A percentile compares a stretch with the other conserved stretches of the same genome.
Conservation (phyloP, 2,329 filamentous ascomycete genomes). For the Trichoderma aggressivum region DNA sequence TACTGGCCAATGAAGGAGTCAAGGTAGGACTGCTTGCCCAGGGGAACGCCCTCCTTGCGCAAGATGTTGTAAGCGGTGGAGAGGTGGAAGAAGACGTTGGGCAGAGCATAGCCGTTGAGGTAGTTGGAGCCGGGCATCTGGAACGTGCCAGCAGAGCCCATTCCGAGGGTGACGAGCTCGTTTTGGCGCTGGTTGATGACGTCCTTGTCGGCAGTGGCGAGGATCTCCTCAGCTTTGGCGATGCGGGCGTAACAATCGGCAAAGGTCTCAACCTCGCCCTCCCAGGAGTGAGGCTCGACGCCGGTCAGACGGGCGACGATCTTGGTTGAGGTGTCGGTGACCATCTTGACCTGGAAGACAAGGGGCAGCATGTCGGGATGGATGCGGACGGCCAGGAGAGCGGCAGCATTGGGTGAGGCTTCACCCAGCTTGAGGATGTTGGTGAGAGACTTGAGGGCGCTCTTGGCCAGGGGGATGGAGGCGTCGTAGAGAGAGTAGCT, state of each 20-base stretch:
- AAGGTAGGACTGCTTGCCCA: constrained; percentile 60
- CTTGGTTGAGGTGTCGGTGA: constrained; percentile 31
- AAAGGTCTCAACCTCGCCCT: constrained; percentile 33
- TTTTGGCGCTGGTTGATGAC: constrained; percentile 32
- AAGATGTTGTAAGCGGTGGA: constrained; percentile 58
- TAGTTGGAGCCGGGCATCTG: constrained; percentile 38
- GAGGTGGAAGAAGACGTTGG: constrained; percentile 64
- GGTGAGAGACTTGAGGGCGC: constrained; percentile 32
- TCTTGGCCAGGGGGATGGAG: constrained; percentile 32
- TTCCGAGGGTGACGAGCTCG: constrained; percentile 29
- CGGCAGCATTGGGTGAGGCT: constrained; percentile 30
- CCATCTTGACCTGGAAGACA: constrained; percentile 38
- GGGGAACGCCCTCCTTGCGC: constrained; percentile 56
- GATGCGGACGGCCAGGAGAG: constrained; percentile 34
- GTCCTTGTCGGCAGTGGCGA: constrained; percentile 34
- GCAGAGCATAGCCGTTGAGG: constrained; percentile 46
- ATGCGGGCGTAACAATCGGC: constrained; percentile 37
- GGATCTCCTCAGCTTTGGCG: constrained; percentile 27
- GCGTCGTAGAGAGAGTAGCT: constrained; percentile 42
- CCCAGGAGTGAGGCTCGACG: constrained; percentile 26
- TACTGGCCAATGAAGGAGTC: constrained; percentile 28
- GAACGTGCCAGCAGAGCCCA: constrained; percentile 30
- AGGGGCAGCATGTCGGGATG: constrained; percentile 43
- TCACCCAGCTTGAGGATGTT: constrained; percentile 38
- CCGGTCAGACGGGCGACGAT: constrained; percentile 35